Evolutionary conservation across 805 yeast species (phyloP).

Genomic region (Saturnispora hagleri): DNA sequence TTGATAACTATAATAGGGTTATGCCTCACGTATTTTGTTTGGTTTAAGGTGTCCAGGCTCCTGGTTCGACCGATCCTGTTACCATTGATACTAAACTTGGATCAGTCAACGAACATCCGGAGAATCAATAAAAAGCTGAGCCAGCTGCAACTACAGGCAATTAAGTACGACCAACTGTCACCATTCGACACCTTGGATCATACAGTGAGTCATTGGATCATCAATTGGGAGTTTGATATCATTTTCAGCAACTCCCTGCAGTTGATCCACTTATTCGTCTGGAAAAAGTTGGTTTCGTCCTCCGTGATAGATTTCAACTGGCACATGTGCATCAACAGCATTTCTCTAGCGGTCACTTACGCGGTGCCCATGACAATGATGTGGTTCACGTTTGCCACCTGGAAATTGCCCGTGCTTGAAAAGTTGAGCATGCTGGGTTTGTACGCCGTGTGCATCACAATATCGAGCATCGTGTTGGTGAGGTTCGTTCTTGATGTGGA

Average conservation of each 20-base stretch:
- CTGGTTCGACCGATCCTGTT: background rate
- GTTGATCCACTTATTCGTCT: background rate
- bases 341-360: background rate
- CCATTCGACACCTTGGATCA: background rate
- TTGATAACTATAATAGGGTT: background rate
- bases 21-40: background rate
- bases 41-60: background rate
- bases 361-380: background rate
- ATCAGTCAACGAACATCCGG: background rate
- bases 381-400: background rate
- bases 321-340: background rate
- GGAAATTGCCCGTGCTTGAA: background rate
- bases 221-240: background rate
- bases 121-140: background rate
- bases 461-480: background rate
- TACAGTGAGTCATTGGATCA: background rate
- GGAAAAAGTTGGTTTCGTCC: background rate
- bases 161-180: background rate
- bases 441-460: background rate
- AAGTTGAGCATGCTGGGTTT: background rate
- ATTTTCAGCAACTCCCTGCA: slow-evolving; percentile 4
- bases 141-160: background rate
- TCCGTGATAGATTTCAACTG: background rate
- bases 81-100: background rate
- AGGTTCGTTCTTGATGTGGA: background rate